Percentiles rank a stretch among this genome's conserved stretches.
phyloP scores from a whole-genome alignment of 2,329 filamentous ascomycete genomes.

The Mycosphaerelloides madeirae region DNA sequence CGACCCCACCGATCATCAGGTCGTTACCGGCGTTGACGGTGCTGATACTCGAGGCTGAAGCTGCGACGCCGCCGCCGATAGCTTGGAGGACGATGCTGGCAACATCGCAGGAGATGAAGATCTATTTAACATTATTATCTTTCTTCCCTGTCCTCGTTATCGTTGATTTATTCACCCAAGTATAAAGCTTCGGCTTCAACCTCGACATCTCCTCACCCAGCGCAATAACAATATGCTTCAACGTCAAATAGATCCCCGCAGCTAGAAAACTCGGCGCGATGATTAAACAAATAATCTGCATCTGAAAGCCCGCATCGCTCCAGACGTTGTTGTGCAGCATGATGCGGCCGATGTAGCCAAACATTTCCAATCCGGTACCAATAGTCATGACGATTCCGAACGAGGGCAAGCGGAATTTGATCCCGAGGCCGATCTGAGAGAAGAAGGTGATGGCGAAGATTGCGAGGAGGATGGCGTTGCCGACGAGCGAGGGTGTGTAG shows the following conservation, averaged over 20 bases:
- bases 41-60: conserved; percentile 30
- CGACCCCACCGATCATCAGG: conserved; percentile 44
- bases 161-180: conserved; percentile 33
- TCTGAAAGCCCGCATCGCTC: conserved; percentile 37
- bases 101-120: conserved; percentile 49
- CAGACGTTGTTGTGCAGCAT: conserved; percentile 42
- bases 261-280: conserved; percentile 43
- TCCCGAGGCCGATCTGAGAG: conserved; percentile 32
- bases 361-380: conserved; percentile 39
- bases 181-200: conserved; percentile 42
- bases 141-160: conserved; percentile 45
- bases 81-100: conserved; percentile 44
- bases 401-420: conserved; percentile 33
- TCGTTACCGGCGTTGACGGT: conserved; percentile 38
- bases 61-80: conserved; percentile 41
- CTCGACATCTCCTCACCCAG: conserved; percentile 40
- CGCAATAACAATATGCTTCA: conserved; percentile 45
- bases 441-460: conserved; percentile 34
- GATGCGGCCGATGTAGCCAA: conserved; percentile 42
- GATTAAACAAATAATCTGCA: conserved; percentile 42
- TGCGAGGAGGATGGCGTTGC: conserved; percentile 38
- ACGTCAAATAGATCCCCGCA: conserved; percentile 44
- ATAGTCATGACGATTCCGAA: conserved; percentile 40
- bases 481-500: conserved; percentile 36
- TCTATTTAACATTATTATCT: conserved; percentile 43